These are phyloP conservation scores for Tinospora cordifolia DNA, from an alignment of 164 flowering plant genomes.

Conservation along the genomic window DNA sequence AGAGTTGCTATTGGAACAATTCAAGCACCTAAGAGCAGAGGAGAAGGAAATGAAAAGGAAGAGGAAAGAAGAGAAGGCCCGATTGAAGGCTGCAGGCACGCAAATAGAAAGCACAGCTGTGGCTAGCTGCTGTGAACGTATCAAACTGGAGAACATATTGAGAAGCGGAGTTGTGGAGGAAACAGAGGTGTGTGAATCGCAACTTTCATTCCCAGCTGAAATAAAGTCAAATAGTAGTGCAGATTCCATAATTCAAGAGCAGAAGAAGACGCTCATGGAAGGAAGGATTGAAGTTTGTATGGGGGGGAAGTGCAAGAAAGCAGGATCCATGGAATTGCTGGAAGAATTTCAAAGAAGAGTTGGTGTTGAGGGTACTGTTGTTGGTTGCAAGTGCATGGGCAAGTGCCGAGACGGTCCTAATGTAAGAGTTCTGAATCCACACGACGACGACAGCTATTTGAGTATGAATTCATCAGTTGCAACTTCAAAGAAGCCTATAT, in stretches of 20 bases:
- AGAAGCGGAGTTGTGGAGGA: constrained; percentile 12
- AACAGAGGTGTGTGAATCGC: constrained; percentile 3
- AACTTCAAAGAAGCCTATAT: constrained; percentile 26
- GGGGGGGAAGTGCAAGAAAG: constrained; percentile 83
- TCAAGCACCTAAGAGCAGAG: constrained; percentile 40
- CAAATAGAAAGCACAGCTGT: constrained; percentile 26
- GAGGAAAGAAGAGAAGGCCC: constrained; percentile 40
- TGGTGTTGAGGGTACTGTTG: constrained; percentile 47
- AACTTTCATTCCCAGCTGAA: constrained; percentile 1
- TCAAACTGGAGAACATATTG: constrained; percentile 46
- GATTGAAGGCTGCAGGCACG: constrained; percentile 21
- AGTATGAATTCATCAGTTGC: constrained; percentile 19
- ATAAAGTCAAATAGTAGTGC: constrained; percentile 1
- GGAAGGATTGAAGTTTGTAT: constrained; percentile 73
- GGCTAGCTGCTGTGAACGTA: constrained; percentile 46
- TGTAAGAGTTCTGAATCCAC: constrained; percentile 37
- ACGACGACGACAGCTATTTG: neutral
- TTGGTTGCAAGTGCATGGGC: constrained; percentile 93
- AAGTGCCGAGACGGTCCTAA: constrained; percentile 75
- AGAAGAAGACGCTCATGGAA: neutral
- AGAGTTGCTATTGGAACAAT: constrained; percentile 29
- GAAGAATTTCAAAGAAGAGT: constrained; percentile 45
- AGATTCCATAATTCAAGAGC: neutral
- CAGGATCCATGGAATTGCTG: constrained; percentile 50
- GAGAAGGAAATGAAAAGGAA: constrained; percentile 43